These are phyloP conservation scores for Coemansia sp. DNA, from an alignment of 192 early-diverging fungal genomes.

Conservation along the genomic window DNA sequence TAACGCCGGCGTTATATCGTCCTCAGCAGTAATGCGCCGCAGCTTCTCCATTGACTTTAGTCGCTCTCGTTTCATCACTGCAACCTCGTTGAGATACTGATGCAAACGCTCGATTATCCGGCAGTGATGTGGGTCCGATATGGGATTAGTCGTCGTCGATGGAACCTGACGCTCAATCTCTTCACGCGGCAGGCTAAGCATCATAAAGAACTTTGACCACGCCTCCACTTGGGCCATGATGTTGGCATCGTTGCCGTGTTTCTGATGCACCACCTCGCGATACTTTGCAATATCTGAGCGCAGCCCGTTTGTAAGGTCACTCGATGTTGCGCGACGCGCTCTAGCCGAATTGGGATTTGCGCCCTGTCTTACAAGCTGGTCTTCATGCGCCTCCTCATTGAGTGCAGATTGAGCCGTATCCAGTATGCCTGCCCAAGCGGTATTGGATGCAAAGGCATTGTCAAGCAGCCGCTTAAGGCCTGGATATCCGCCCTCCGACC, in stretches of 20 bases:
- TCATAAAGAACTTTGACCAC: slow-evolving; percentile 38
- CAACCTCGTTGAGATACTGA: slow-evolving; percentile 54
- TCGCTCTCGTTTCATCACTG: slow-evolving; percentile 57
- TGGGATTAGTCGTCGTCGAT: slow-evolving; percentile 55
- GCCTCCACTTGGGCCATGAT: slow-evolving; percentile 51
- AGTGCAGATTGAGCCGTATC: slow-evolving; percentile 53
- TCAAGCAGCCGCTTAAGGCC: slow-evolving; percentile 63
- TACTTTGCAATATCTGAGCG: slow-evolving; percentile 47
- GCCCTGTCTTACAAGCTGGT: slow-evolving; percentile 17
- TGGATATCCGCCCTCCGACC: slow-evolving; percentile 63
- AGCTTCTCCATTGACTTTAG: slow-evolving; percentile 62
- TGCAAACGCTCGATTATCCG: slow-evolving; percentile 62
- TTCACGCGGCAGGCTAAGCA: slow-evolving; percentile 29
- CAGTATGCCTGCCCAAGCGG: slow-evolving; percentile 52
- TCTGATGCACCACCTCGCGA: slow-evolving; percentile 64
- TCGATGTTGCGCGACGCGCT: slow-evolving; percentile 13
- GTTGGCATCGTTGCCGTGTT: slow-evolving; percentile 65
- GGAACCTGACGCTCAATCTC: slow-evolving; percentile 58
- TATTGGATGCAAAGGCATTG: slow-evolving; percentile 54
- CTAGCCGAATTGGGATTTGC: slow-evolving; percentile 3
- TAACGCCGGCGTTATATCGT: slow-evolving; percentile 74
- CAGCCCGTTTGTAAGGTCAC: slow-evolving; percentile 34
- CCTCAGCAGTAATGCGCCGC: slow-evolving; percentile 62
- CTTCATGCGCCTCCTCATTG: slow-evolving; percentile 36
- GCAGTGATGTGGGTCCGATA: slow-evolving; percentile 59